Percentiles rank a stretch among this genome's conserved stretches.
Conservation (phyloP, 2,329 filamentous ascomycete genomes). For the Talaromyces sp. region DNA sequence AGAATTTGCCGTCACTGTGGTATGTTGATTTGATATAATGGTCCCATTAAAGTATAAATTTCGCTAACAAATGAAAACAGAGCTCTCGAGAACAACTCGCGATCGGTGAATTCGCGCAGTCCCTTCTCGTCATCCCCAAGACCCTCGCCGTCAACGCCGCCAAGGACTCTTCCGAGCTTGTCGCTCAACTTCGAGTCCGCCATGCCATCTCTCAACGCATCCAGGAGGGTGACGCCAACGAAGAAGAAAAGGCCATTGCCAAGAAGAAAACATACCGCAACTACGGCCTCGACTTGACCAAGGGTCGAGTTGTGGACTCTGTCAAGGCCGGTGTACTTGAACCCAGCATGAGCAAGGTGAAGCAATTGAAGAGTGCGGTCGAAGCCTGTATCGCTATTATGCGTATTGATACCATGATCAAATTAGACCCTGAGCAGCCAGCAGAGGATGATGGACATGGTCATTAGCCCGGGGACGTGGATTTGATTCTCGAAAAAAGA, state of each 20-base stretch:
- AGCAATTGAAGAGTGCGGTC: constrained; percentile 96
- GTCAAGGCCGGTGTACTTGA: constrained; percentile 93
- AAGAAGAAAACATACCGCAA: constrained; percentile 98
- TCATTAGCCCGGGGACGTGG: constrained; percentile 50
- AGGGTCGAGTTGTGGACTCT: constrained; percentile 86
- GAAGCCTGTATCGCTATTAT: constrained; percentile 99
- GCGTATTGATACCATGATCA: constrained; percentile 98
- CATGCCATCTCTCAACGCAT: constrained; percentile 93
- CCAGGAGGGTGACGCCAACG: constrained; percentile 67
- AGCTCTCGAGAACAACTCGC: constrained; percentile 94
- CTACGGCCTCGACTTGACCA: constrained; percentile 86
- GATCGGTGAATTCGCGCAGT: constrained; percentile 94
- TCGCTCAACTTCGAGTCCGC: constrained; percentile 88
- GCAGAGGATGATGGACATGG: constrained; percentile 76
- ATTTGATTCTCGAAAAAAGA: not conserved
- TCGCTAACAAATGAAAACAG: constrained; percentile 29
- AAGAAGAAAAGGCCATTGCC: constrained; percentile 82
- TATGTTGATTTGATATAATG: constrained; percentile 36
- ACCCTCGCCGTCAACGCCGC: constrained; percentile 95
- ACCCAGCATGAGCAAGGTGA: constrained; percentile 96
- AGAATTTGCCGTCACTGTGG: constrained; percentile 95
- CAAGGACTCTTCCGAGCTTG: constrained; percentile 91
- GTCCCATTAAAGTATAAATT: no score
- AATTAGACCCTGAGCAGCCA: constrained; percentile 85
- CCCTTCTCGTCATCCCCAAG: constrained; percentile 90